Evolutionary conservation across 2,329 filamentous ascomycete species (phyloP).

Genomic region (Fusarium anthophilum): DNA sequence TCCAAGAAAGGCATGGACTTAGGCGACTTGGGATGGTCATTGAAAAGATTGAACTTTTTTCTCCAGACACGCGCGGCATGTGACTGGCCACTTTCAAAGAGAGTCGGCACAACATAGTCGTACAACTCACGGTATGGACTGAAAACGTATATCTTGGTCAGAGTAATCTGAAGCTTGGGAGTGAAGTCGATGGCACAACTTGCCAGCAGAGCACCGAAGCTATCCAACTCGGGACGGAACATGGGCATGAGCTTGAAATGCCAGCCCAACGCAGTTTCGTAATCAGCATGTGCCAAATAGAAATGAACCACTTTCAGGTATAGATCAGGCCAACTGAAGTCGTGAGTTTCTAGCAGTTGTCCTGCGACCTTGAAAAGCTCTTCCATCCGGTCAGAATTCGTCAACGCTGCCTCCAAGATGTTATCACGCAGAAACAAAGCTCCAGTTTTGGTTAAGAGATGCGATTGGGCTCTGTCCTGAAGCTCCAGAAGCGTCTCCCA

Average conservation of each 20-base stretch:
- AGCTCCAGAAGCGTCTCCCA: conserved; percentile 44
- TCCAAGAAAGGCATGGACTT: conserved; percentile 58
- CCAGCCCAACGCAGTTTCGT: conserved; percentile 56
- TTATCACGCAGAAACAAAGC: conserved; percentile 44
- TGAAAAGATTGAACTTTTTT: conserved; percentile 49
- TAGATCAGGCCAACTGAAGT: conserved; percentile 59
- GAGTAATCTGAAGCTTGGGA: conserved; percentile 49
- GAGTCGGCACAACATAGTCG: conserved; percentile 60
- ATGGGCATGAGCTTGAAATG: conserved; percentile 56
- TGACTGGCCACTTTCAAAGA: conserved; percentile 59
- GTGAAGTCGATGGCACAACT: conserved; percentile 53
- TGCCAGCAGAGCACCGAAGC: conserved; percentile 56
- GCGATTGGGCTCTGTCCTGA: conserved; percentile 16
- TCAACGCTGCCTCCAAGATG: conserved; percentile 45
- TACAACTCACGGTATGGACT: conserved; percentile 58
- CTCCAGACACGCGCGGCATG: conserved; percentile 60
- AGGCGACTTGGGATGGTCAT: conserved; percentile 54
- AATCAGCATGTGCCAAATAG: conserved; percentile 53
- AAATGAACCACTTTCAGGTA: conserved; percentile 58
- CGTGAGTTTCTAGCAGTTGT: conserved; percentile 49
- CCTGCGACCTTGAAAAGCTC: conserved; percentile 41
- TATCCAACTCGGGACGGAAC: conserved; percentile 54
- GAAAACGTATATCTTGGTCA: conserved; percentile 57
- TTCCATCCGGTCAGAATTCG: conserved; percentile 37
- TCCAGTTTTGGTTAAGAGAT: conserved; percentile 33